These are phyloP conservation scores for Ananas comosus DNA, from an alignment of 176 grass and related monocot species.

Conservation along the genomic window DNA sequence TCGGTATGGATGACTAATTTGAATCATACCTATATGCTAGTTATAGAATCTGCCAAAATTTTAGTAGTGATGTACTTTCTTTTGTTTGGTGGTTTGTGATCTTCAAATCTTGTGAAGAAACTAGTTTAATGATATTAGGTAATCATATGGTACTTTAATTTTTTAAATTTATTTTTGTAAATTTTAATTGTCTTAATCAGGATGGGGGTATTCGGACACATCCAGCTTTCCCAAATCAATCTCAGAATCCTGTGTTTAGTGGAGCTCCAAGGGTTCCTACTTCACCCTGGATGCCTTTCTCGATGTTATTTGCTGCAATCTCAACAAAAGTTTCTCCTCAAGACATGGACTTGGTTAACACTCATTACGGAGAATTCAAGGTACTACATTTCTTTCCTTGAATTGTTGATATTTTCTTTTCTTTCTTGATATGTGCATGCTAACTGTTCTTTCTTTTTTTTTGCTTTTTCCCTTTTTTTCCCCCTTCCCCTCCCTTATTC, in stretches of 20 bases:
- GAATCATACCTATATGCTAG: too few relatives aligned
- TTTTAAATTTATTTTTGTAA: constrained; percentile 11
- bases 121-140: not conserved
- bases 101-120: not conserved
- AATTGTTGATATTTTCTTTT: not conserved
- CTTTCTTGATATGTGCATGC: not conserved
- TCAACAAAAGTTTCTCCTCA: constrained; percentile 76
- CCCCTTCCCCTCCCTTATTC: not conserved
- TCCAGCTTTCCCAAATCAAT: constrained; percentile 44
- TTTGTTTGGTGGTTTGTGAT: not conserved
- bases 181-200: constrained; percentile 35
- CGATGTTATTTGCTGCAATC: constrained; percentile 96
- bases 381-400: constrained; percentile 19
- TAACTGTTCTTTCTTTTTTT: constrained; percentile 3
- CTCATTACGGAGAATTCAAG: constrained; percentile 92
- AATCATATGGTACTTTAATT: constrained; percentile 13
- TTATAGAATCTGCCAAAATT: too few relatives aligned
- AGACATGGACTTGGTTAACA: constrained; percentile 79
- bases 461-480: too few relatives aligned
- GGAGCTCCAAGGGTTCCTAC: constrained; percentile 34
- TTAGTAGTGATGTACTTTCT: too few relatives aligned
- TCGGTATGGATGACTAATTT: too few relatives aligned
- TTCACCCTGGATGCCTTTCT: constrained; percentile 97
- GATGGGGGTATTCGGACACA: constrained; percentile 31
- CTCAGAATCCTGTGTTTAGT: constrained; percentile 37